Percentiles rank a stretch among this genome's conserved stretches.
Conservation (phyloP, 2,329 filamentous ascomycete genomes). For the Claviceps africana region DNA sequence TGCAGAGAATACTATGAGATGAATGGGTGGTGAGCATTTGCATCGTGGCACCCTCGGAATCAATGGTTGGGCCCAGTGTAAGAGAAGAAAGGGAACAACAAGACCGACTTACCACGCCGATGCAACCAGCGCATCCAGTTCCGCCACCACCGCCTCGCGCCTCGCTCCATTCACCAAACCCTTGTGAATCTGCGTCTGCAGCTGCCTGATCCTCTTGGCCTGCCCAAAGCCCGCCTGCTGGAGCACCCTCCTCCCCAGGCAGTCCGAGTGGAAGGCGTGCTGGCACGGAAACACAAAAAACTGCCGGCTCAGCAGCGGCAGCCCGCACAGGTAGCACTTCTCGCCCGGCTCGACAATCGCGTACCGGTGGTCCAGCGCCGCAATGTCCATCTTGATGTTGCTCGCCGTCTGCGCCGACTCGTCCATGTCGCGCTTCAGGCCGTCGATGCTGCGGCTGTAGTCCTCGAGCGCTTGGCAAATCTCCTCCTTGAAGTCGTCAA, state of each 20-base stretch:
- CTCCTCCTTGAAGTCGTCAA: conserved; percentile 98
- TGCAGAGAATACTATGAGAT: conserved; percentile 64
- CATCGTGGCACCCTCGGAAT: too few species aligned
- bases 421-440: conserved; percentile 86
- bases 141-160: conserved; percentile 70
- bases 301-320: conserved; percentile 76
- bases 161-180: conserved; percentile 55
- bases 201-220: conserved; percentile 66
- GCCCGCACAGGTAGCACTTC: conserved; percentile 74
- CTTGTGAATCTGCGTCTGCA: conserved; percentile 71
- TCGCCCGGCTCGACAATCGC: conserved; percentile 95
- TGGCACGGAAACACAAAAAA: conserved; percentile 99
- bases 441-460: conserved; percentile 82
- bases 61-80: too few species aligned
- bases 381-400: conserved; percentile 84
- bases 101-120: conserved; percentile 57
- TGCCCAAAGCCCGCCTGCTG: conserved; percentile 65
- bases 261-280: conserved; percentile 94
- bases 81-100: neutral
- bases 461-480: conserved; percentile 89
- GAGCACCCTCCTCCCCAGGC: conserved; percentile 71
- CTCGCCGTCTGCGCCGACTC: conserved; percentile 76
- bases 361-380: conserved; percentile 72
- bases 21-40: too few species aligned
- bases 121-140: conserved; percentile 84